Percentiles rank a stretch among this genome's conserved stretches.
Evolutionary conservation across 2,329 filamentous ascomycete species (phyloP).

Genomic region (Thermothelomyces thermophilus): DNA sequence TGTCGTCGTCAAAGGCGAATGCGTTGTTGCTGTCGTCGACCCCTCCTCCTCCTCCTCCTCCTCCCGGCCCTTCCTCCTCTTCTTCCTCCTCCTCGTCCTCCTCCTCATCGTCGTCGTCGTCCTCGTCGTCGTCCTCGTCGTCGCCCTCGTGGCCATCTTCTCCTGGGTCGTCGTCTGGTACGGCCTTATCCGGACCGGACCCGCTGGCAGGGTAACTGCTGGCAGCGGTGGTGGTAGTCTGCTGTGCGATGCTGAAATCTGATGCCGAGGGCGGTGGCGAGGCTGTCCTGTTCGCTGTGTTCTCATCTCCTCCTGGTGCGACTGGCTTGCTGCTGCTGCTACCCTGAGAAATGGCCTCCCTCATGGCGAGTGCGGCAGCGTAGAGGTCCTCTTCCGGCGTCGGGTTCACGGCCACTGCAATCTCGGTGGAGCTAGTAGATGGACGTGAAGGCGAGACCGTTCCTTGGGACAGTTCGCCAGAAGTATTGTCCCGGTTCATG

Average conservation of each 20-base stretch:
- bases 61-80: no score
- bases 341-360: neutral
- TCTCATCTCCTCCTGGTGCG: neutral
- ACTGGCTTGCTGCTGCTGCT: neutral
- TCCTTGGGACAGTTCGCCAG: neutral
- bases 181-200: no score
- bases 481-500: neutral
- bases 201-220: neutral
- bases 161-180: neutral
- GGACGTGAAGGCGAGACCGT: neutral
- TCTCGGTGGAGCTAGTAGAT: slow-evolving; percentile 16
- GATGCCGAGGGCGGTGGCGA: neutral
- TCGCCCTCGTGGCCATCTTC: no score
- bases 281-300: neutral
- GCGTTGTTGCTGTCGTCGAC: neutral
- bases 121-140: no score
- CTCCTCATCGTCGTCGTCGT: no score
- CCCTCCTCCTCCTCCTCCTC: no score
- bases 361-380: slow-evolving; percentile 9
- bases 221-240: neutral
- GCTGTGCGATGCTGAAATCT: neutral
- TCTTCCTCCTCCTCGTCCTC: no score
- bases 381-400: slow-evolving; percentile 19
- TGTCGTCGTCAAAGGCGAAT: slow-evolving; percentile 19
- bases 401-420: slow-evolving; percentile 10